These are phyloP conservation scores for Hygrophoropsis aurantiaca DNA, from an alignment of 768 basidiomycete species.

Conservation along the genomic window DNA sequence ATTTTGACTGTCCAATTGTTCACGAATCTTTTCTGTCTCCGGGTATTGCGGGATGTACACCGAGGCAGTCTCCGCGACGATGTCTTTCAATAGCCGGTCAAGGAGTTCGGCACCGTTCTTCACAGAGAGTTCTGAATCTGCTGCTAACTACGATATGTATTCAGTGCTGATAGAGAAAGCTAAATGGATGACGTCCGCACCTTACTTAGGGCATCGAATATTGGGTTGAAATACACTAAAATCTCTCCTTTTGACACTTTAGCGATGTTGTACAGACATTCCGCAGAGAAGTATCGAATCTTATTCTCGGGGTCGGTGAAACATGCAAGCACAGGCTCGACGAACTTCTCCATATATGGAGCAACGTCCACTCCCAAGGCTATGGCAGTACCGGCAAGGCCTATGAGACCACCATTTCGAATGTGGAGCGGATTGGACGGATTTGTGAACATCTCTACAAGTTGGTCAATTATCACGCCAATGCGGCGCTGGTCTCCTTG, in stretches of 20 bases:
- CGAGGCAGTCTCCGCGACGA: conserved; percentile 94
- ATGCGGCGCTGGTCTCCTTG: conserved; percentile 82
- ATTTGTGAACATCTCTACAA: conserved; percentile 92
- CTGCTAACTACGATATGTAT: conserved; percentile 67
- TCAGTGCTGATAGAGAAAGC: conserved; percentile 8
- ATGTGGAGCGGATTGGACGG: conserved; percentile 81
- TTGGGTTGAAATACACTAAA: conserved; percentile 95
- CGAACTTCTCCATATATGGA: conserved; percentile 92
- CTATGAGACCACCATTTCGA: conserved; percentile 93
- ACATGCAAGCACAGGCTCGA: conserved; percentile 84
- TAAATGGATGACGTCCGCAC: conserved; percentile 42
- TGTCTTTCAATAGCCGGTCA: conserved; percentile 96
- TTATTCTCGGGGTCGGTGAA: conserved; percentile 94
- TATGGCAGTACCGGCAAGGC: conserved; percentile 95
- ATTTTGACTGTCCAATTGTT: conserved; percentile 40
- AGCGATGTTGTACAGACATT: conserved; percentile 97
- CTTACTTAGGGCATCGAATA: conserved; percentile 97
- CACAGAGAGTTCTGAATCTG: conserved; percentile 93
- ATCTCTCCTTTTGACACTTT: conserved; percentile 98
- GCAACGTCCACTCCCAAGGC: conserved; percentile 92
- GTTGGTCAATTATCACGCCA: conserved; percentile 85
- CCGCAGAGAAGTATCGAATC: conserved; percentile 96
- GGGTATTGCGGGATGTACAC: conserved; percentile 89
- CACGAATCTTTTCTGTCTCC: conserved; percentile 69
- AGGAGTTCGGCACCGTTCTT: conserved; percentile 98